phyloP scores from a whole-genome alignment of 1,284 basidiomycete genomes.

The Cutaneotrichosporon sp. region DNA sequence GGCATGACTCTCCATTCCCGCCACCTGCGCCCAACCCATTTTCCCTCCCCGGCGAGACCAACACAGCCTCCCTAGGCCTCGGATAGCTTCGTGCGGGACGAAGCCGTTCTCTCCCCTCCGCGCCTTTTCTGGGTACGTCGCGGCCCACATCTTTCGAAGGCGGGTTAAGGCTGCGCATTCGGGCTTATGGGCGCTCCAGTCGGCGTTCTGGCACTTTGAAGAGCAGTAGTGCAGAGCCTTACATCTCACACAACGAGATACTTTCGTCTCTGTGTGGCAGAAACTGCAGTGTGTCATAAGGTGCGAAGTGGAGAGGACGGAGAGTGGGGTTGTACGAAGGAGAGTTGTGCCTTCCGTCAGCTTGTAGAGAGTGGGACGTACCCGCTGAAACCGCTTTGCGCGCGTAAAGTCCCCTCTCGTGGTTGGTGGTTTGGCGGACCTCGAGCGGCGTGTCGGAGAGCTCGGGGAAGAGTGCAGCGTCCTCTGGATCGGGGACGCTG shows the following conservation, averaged over 20 bases:
- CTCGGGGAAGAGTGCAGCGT: conserved; percentile 13
- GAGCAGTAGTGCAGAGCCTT: conserved; percentile 70
- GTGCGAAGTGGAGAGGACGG: conserved; percentile 62
- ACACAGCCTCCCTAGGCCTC: conserved; percentile 71
- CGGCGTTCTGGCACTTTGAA: conserved; percentile 66
- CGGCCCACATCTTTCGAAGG: conserved; percentile 27
- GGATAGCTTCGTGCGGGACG: conserved; percentile 66
- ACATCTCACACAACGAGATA: conserved; percentile 70
- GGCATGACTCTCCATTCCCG: conserved; percentile 65
- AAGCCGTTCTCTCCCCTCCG: conserved; percentile 35
- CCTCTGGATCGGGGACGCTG: not conserved
- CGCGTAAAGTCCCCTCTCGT: conserved; percentile 43
- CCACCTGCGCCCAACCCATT: conserved; percentile 65
- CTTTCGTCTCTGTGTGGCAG: conserved; percentile 19
- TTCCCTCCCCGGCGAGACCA: conserved; percentile 65
- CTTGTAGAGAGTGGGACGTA: conserved; percentile 15
- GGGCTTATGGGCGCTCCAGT: conserved; percentile 72
- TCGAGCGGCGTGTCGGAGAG: conserved; percentile 26
- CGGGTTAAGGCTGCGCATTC: conserved; percentile 70
- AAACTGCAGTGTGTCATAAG: conserved; percentile 61
- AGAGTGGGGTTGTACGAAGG: conserved; percentile 61
- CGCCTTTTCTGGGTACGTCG: conserved; percentile 21
- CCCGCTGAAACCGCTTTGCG: conserved; percentile 24
- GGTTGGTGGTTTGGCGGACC: conserved; percentile 19
- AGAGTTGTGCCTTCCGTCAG: conserved; percentile 61